Conservation (phyloP, 2,329 filamentous ascomycete genomes). For the Aspergillus nomiae region DNA sequence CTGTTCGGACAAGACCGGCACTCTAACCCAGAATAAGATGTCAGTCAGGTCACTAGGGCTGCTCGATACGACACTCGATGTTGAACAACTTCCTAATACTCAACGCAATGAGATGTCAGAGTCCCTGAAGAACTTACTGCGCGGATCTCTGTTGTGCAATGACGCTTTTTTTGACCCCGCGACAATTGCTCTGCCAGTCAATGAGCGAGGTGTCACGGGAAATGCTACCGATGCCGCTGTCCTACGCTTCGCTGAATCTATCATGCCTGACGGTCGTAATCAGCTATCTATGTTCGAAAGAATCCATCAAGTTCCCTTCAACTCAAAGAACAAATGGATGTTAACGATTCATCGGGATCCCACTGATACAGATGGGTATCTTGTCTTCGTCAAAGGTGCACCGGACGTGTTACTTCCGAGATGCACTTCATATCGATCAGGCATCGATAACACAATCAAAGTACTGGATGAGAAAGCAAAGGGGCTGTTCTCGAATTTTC, state of each 20-base stretch:
- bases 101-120: slow-evolving; percentile 28
- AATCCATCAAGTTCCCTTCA: slow-evolving; percentile 72
- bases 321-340: slow-evolving; percentile 85
- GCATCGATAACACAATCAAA: slow-evolving; percentile 57
- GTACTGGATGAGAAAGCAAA: slow-evolving; percentile 53
- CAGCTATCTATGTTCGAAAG: slow-evolving; percentile 62
- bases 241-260: slow-evolving; percentile 68
- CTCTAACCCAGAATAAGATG: slow-evolving; percentile 67
- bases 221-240: slow-evolving; percentile 78
- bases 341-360: slow-evolving; percentile 55
- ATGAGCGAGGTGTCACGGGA: slow-evolving; percentile 67
- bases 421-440: slow-evolving; percentile 61
- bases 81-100: slow-evolving; percentile 19
- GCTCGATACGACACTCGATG: slow-evolving; percentile 25
- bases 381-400: slow-evolving; percentile 69
- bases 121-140: slow-evolving; percentile 60
- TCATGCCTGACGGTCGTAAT: slow-evolving; percentile 61
- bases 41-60: slow-evolving; percentile 50
- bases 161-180: slow-evolving; percentile 72
- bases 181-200: slow-evolving; percentile 60
- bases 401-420: slow-evolving; percentile 71
- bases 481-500: slow-evolving; percentile 59
- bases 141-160: slow-evolving; percentile 70
- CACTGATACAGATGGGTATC: slow-evolving; percentile 33
- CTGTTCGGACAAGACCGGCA: slow-evolving; percentile 76